These are phyloP conservation scores for Flaveria linearis DNA, from an alignment of 129 eudicot genomes.

Conservation along the genomic window DNA sequence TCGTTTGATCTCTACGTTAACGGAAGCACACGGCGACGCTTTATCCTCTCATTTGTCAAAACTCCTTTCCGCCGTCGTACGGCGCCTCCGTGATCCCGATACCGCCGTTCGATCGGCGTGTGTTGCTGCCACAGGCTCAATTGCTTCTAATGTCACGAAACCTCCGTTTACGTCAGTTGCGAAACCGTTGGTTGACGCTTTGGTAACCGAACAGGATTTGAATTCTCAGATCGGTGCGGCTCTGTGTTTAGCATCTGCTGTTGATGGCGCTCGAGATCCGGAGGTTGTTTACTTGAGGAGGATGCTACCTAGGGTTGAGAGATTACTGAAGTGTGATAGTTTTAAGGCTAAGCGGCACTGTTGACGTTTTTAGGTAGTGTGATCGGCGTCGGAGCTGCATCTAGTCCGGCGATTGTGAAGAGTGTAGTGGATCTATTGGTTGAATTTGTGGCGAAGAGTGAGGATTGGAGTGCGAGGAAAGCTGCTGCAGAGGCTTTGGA, in stretches of 20 bases:
- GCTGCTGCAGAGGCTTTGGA: conserved; percentile 71
- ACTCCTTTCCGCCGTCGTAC: conserved; percentile 60
- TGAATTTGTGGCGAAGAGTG: conserved; percentile 67
- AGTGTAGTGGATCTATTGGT: conserved; percentile 57
- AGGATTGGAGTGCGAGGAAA: conserved; percentile 91
- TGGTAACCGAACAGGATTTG: conserved; percentile 76
- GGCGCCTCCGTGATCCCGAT: conserved; percentile 81
- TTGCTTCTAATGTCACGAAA: conserved; percentile 53
- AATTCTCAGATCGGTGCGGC: conserved; percentile 79
- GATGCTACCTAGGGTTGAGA: conserved; percentile 67
- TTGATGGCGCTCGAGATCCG: conserved; percentile 63
- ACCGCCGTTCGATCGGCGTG: conserved; percentile 76
- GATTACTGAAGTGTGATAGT: conserved; percentile 56
- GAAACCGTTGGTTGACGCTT: conserved; percentile 67
- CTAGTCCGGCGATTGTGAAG: conserved; percentile 43
- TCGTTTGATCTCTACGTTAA: conserved; percentile 58
- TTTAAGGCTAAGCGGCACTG: conserved; percentile 80
- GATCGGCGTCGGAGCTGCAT: conserved; percentile 56
- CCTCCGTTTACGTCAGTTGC: conserved; percentile 57
- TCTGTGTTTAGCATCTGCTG: conserved; percentile 68
- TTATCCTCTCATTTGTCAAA: conserved; percentile 70
- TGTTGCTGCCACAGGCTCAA: conserved; percentile 53
- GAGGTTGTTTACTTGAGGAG: conserved; percentile 53
- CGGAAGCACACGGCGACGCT: conserved; percentile 58
- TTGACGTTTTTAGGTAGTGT: conserved; percentile 66